Conservation (phyloP, 345 rosid genomes). For the Cardamine resedifolia region DNA sequence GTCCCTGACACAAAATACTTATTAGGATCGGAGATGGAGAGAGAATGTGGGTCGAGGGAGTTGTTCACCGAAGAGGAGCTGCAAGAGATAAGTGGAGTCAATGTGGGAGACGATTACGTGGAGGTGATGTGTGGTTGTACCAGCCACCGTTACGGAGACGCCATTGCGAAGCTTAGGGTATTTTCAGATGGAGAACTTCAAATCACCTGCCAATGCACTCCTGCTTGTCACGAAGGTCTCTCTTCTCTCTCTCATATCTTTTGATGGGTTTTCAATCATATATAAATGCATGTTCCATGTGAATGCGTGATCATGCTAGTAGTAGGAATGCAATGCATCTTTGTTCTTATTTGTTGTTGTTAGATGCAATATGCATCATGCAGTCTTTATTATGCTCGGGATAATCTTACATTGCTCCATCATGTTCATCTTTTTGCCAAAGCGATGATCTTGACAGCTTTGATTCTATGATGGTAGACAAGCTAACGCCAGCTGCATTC, state of each 20-base stretch:
- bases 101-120: slow-evolving; percentile 59
- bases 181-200: slow-evolving; percentile 78
- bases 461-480: slow-evolving; percentile 46
- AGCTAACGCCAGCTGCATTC: slow-evolving; percentile 88
- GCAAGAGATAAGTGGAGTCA: slow-evolving; percentile 75
- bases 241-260: slow-evolving; percentile 6
- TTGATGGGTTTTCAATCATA: slow-evolving; percentile 28
- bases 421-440: background rate
- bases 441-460: slow-evolving; percentile 12
- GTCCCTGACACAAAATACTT: background rate
- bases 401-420: background rate
- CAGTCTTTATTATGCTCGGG: background rate
- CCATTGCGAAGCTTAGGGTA: slow-evolving; percentile 96
- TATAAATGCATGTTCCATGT: slow-evolving; percentile 24
- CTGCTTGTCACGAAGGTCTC: slow-evolving; percentile 91
- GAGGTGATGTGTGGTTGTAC: slow-evolving; percentile 99
- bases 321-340: background rate
- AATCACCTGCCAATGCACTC: slow-evolving; percentile 95
- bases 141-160: slow-evolving; percentile 96
- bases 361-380: background rate
- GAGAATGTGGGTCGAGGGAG: slow-evolving; percentile 42
- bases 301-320: slow-evolving; percentile 8
- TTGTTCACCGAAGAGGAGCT: slow-evolving; percentile 87
- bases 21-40: slow-evolving; percentile 44
- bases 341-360: background rate